These are phyloP conservation scores for Colletotrichum magnum DNA, from an alignment of 2,329 filamentous ascomycete genomes.

Conservation along the genomic window DNA sequence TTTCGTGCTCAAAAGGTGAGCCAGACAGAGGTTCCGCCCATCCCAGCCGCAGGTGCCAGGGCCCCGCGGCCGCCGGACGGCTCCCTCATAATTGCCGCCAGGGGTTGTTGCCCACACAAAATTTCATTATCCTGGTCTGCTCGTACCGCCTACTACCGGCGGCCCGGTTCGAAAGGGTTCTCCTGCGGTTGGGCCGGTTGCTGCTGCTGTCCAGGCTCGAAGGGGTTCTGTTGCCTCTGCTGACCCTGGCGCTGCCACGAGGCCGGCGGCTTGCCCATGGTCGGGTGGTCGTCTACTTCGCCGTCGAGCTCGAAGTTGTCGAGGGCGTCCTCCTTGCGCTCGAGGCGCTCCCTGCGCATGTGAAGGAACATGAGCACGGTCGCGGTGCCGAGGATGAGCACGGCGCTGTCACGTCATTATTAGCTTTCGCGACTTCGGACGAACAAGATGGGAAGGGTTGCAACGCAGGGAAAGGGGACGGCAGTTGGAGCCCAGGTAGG, in stretches of 20 bases:
- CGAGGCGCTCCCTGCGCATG: conserved; percentile 24
- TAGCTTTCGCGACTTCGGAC: background rate
- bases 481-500: background rate
- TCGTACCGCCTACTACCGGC: conserved; percentile 14
- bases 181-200: conserved; percentile 15
- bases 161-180: conserved; percentile 34
- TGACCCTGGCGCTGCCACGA: conserved; percentile 35
- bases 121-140: background rate
- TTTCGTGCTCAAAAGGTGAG: background rate
- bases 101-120: background rate
- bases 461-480: too few species aligned
- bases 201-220: conserved; percentile 27
- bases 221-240: conserved; percentile 17
- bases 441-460: background rate
- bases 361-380: conserved; percentile 26
- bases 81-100: background rate
- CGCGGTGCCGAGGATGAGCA: conserved; percentile 21
- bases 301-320: conserved; percentile 33
- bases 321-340: conserved; percentile 31
- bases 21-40: background rate
- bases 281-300: conserved; percentile 35
- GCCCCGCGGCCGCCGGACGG: too few species aligned
- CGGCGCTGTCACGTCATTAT: conserved; percentile 20
- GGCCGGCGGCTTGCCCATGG: conserved; percentile 36
- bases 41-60: background rate